These are phyloP conservation scores for Tylopilus sp. DNA, from an alignment of 1,284 basidiomycete species.

Conservation along the genomic window DNA sequence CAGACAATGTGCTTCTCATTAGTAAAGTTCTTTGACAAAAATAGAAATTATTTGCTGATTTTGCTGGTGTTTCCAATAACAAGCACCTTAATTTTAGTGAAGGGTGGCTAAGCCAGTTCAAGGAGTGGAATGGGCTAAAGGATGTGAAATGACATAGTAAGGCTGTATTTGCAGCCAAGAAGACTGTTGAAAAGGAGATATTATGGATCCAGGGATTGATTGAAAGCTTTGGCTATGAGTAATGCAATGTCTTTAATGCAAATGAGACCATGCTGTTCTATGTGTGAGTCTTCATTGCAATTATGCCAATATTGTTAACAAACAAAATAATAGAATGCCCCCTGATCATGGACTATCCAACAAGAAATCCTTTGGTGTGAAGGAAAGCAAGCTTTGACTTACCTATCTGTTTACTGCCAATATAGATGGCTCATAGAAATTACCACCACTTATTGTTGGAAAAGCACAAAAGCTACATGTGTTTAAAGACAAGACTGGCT, in stretches of 20 bases:
- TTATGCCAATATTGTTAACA: too few species aligned
- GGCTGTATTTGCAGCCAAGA: neutral
- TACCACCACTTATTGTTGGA: neutral
- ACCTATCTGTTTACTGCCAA: neutral
- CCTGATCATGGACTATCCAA: neutral
- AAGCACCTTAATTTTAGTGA: conserved; percentile 9
- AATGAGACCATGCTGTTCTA: conserved; percentile 19
- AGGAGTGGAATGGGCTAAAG: neutral
- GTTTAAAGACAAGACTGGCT: neutral
- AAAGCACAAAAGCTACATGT: neutral
- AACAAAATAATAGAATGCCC: neutral
- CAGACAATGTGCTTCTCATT: neutral
- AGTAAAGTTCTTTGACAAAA: conserved; percentile 18
- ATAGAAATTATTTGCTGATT: conserved; percentile 18
- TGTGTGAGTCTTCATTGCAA: too few species aligned
- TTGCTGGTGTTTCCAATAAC: conserved; percentile 10
- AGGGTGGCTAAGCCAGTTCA: conserved; percentile 8
- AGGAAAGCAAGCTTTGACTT: neutral
- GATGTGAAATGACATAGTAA: conserved; percentile 12
- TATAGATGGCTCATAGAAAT: neutral
- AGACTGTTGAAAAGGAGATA: conserved; percentile 9
- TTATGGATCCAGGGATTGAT: conserved; percentile 2
- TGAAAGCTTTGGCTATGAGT: neutral
- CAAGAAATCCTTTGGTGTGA: neutral
- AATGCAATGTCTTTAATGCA: conserved; percentile 18